Percentiles rank a stretch among this genome's conserved stretches.
Evolutionary conservation across 2,329 filamentous ascomycete genomes (phyloP).

Genomic region (Rutstroemia sp.): DNA sequence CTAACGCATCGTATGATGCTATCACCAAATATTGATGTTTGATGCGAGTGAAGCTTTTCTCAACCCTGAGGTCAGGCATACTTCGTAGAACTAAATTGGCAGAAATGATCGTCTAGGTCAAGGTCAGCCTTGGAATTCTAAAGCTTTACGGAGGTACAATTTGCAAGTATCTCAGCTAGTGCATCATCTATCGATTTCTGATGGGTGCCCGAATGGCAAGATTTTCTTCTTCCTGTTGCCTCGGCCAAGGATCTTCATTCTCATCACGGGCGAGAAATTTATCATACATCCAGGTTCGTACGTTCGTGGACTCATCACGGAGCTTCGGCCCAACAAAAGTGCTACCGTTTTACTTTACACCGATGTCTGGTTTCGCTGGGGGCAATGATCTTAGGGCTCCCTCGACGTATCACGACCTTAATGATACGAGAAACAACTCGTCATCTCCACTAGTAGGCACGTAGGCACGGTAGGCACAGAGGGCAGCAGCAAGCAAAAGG

Average conservation of each 20-base stretch:
- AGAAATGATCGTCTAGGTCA: no score
- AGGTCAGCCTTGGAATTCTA: no score
- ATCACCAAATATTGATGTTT: background rate
- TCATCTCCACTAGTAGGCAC: background rate
- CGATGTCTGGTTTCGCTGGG: background rate
- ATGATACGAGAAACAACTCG: background rate
- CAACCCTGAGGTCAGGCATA: no score
- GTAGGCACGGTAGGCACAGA: no score
- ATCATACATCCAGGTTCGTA: background rate
- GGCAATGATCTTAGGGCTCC: background rate
- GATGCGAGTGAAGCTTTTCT: no score
- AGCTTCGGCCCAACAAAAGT: background rate
- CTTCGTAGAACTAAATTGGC: no score
- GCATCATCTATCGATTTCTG: background rate
- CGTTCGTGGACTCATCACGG: background rate
- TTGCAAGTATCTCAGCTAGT: background rate
- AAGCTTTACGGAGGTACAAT: background rate
- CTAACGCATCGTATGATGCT: background rate
- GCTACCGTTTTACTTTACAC: background rate
- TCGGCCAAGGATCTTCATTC: constrained; percentile 3
- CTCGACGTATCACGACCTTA: background rate
- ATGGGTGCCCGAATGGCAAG: background rate
- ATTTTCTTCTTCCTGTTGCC: background rate
- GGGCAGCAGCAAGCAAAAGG: background rate
- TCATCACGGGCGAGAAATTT: background rate